Evolutionary conservation across 2,329 filamentous ascomycete species (phyloP).

Genomic region (Pestalotiopsis sp.): DNA sequence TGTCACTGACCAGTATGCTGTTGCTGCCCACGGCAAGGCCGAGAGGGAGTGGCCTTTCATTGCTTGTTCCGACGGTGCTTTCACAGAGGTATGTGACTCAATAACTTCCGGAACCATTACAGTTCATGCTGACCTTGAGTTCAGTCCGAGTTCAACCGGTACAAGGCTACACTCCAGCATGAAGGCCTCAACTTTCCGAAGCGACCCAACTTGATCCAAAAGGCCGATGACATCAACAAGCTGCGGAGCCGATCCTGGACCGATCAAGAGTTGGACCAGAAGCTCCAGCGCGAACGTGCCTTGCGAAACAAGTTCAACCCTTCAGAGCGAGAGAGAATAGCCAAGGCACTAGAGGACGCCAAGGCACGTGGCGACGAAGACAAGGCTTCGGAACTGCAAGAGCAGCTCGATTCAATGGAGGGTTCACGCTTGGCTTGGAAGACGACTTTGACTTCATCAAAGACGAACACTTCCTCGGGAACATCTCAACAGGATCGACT

Average conservation of each 20-base stretch:
- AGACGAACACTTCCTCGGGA: constrained; percentile 52
- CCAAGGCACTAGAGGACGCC: constrained; percentile 68
- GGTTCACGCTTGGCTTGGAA: constrained; percentile 75
- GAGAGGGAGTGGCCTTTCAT: constrained; percentile 89
- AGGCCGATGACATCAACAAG: constrained; percentile 79
- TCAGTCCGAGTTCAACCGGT: constrained; percentile 79
- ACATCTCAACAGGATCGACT: constrained; percentile 79
- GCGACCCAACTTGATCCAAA: constrained; percentile 67
- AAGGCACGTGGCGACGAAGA: constrained; percentile 65
- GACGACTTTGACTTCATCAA: constrained; percentile 60
- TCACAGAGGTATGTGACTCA: constrained; percentile 70
- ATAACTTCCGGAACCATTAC: neutral
- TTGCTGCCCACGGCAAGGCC: constrained; percentile 80
- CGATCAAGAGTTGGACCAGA: constrained; percentile 78
- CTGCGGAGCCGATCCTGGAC: constrained; percentile 83
- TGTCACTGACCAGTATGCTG: constrained; percentile 83
- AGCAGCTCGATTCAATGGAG: constrained; percentile 64
- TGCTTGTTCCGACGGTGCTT: constrained; percentile 80
- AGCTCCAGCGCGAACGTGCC: constrained; percentile 71
- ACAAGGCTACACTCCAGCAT: constrained; percentile 72
- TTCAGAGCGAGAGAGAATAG: constrained; percentile 69
- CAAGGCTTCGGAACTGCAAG: constrained; percentile 55
- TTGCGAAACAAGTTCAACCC: constrained; percentile 69
- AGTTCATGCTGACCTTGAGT: constrained; percentile 2
- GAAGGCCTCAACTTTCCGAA: constrained; percentile 76